phyloP scores from a whole-genome alignment of 768 basidiomycete species.

The Leccinum subgranulosum region DNA sequence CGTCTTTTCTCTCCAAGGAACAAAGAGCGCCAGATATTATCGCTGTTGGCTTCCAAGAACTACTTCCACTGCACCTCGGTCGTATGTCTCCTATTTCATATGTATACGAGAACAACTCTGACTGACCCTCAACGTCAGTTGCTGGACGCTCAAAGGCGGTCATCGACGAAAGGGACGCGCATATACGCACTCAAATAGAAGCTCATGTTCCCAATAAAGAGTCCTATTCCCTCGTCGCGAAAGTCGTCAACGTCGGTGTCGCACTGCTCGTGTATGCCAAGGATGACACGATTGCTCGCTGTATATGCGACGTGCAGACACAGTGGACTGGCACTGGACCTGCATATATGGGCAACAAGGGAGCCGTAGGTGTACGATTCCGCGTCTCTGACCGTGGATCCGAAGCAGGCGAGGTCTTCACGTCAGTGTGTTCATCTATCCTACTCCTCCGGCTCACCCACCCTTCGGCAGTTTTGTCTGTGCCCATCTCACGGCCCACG shows the following conservation, averaged over 20 bases:
- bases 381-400: conserved; percentile 57
- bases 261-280: conserved; percentile 85
- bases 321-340: conserved; percentile 74
- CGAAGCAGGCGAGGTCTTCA: conserved; percentile 70
- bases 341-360: conserved; percentile 89
- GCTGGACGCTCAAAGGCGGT: conserved; percentile 72
- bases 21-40: conserved; percentile 77
- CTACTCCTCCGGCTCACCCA: conserved; percentile 1
- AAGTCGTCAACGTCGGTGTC: conserved; percentile 81
- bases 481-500: conserved; percentile 88
- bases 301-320: conserved; percentile 63
- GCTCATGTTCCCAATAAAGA: conserved; percentile 68
- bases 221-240: conserved; percentile 73
- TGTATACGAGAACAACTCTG: background rate
- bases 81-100: conserved; percentile 46
- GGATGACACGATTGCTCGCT: conserved; percentile 61
- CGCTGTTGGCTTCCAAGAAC: conserved; percentile 91
- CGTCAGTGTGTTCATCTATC: conserved; percentile 50
- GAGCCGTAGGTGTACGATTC: conserved; percentile 86
- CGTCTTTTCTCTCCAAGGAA: conserved; percentile 62
- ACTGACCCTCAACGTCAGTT: conserved; percentile 43
- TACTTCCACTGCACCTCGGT: conserved; percentile 85
- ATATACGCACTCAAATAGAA: conserved; percentile 75
- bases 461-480: conserved; percentile 69
- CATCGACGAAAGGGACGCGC: conserved; percentile 62